Percentiles rank a stretch among this genome's conserved stretches.
Conservation (phyloP, 2,329 filamentous ascomycete genomes). For the Thermomyces lanuginosus region DNA sequence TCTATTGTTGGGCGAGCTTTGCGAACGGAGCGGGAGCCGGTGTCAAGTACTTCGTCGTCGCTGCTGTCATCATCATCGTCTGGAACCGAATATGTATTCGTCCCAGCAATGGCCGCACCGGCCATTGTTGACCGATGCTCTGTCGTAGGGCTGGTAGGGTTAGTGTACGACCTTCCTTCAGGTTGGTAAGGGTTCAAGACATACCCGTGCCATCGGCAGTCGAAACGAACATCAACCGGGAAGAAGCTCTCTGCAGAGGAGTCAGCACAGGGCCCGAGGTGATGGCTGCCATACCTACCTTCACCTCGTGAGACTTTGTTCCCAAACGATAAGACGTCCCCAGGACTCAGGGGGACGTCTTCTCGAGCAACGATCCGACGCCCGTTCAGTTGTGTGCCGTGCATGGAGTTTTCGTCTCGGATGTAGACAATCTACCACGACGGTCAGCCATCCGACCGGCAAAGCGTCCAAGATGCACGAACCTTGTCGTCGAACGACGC, state of each 20-base stretch:
- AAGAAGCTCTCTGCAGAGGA: constrained; percentile 6
- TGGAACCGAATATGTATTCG: constrained; percentile 27
- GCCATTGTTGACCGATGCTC: not conserved
- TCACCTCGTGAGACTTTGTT: constrained; percentile 33
- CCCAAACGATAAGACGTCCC: constrained; percentile 30
- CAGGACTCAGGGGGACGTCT: constrained; percentile 23
- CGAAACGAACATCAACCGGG: constrained; percentile 5
- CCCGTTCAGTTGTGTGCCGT: constrained; percentile 43
- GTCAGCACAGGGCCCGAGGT: constrained; percentile 5
- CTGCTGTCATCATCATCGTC: constrained; percentile 21
- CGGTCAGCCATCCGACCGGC: constrained; percentile 6
- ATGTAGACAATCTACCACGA: constrained; percentile 30
- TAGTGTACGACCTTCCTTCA: no score
- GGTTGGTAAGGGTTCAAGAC: no score
- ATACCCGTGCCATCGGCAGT: constrained; percentile 6
- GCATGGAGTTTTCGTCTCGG: constrained; percentile 42
- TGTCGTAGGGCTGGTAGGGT: no score
- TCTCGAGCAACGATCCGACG: constrained; percentile 22
- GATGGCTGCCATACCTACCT: constrained; percentile 16
- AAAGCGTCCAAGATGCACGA: constrained; percentile 2
- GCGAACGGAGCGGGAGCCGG: not conserved
- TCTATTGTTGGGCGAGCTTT: not conserved
- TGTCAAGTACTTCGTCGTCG: constrained; percentile 4
- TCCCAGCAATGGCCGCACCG: constrained; percentile 8
- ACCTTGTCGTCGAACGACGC: constrained; percentile 16